These are phyloP conservation scores for Fonticula alba DNA, from an alignment of 78 protist species.

Conservation along the genomic window DNA sequence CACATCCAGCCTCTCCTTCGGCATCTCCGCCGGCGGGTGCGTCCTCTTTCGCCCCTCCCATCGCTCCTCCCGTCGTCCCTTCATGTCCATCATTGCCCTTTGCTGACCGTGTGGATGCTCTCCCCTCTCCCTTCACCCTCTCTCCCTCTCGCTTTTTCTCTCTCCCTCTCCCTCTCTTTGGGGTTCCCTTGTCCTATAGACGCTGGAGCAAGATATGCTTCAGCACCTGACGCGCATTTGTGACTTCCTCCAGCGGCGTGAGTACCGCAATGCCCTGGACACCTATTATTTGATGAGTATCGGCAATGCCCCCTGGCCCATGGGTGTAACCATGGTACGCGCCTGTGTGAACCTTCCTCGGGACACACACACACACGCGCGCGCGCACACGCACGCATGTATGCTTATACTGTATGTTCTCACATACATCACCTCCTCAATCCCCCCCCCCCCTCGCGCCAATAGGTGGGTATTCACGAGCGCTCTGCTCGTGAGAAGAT, in stretches of 20 bases:
- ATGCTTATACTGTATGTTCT: not conserved
- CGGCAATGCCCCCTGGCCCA: constrained; percentile 83
- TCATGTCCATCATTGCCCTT: too few species aligned
- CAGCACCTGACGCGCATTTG: constrained; percentile 12
- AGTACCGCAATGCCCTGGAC: constrained; percentile 51
- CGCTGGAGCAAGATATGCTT: constrained; percentile 18
- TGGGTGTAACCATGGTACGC: constrained; percentile 12
- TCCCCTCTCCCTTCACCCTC: too few species aligned
- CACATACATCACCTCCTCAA: not conserved
- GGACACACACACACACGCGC: too few species aligned
- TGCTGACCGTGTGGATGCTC: too few species aligned
- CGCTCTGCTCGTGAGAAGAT: constrained; percentile 74
- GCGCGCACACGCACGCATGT: not conserved
- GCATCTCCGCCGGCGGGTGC: too few species aligned
- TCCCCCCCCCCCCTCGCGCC: constrained; percentile 22
- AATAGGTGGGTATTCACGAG: constrained; percentile 75
- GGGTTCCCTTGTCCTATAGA: too few species aligned
- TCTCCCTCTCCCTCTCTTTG: too few species aligned
- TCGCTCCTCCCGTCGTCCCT: too few species aligned
- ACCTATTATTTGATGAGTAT: constrained; percentile 63
- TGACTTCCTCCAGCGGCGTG: constrained; percentile 22
- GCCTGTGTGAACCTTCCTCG: not conserved
- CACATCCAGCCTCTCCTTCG: too few species aligned
- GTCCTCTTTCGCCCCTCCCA: too few species aligned
- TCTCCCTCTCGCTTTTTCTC: too few species aligned